Evolutionary conservation across 2,329 filamentous ascomycete species (phyloP), one percentile per base, ranked within the genome.

Genomic region (Calonectria fujianensis): DNA sequence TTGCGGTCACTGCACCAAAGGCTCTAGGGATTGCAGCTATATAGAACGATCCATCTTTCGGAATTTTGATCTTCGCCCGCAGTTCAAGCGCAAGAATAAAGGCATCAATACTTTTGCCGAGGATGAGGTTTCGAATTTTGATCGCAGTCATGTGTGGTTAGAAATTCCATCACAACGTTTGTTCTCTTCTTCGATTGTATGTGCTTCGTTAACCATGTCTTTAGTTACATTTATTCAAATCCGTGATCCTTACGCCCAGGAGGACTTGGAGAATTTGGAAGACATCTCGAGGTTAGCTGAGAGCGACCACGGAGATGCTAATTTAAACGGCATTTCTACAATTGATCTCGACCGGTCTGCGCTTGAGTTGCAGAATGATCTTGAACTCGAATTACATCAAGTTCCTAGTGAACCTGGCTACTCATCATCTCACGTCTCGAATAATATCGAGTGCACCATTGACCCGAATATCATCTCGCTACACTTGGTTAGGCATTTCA

Each of bases 1-100:
- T 0, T 82, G 80, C 27, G 75, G 79, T 13, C 74, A 73, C 2
- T 82, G 80, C 24, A 32, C 37, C 10, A 81, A 78, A 20, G 71
- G 77, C 16, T 73, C 63, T 0, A 69, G 79, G 7, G 20, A 50
- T 0, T 80, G 79, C 18, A 74, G 54, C 32, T 80, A 80, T 11
- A 51, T 63, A 9, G 70, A 73, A 20, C 72, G 76, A 50, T 77
- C 75, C 1, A 35, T 79, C 0, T 80, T 80, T 68, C 76, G 79
- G 8, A 75, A 65, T 0, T 77, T 77, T 2, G 71, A 80, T 5
- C 73, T 27, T 4, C 31, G 57, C 3, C 64, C 61, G 0, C 48
- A 39, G 14, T 39, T 54, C 0, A 70, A 72, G 29, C 63, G 65
- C 7, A 71, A 45, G 18, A 45, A 29, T 10, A 27, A 51, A 8